These are phyloP conservation scores for Citrullus amarus DNA, from an alignment of 306 rosid species.

Conservation along the genomic window DNA sequence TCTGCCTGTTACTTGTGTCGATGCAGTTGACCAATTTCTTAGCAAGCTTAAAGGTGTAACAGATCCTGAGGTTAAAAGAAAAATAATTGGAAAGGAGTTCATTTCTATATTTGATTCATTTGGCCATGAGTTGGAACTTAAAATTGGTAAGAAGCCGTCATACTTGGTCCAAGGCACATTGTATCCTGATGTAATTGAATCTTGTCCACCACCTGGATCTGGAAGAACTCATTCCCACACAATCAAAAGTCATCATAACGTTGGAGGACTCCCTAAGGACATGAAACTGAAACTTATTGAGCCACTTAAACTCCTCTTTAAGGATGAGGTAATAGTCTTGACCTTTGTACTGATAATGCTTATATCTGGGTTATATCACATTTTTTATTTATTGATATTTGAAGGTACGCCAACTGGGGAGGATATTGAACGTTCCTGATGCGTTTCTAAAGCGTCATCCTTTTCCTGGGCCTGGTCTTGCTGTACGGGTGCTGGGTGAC, in stretches of 20 bases:
- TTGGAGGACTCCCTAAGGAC: slow-evolving; percentile 96
- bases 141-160: slow-evolving; percentile 48
- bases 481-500: slow-evolving; percentile 84
- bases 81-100: slow-evolving; percentile 87
- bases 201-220: slow-evolving; percentile 95
- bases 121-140: slow-evolving; percentile 55
- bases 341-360: neutral
- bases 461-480: slow-evolving; percentile 98
- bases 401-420: slow-evolving; percentile 81
- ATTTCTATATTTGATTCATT: slow-evolving; percentile 68
- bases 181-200: slow-evolving; percentile 92
- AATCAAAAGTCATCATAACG: slow-evolving; percentile 97
- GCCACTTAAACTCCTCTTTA: slow-evolving; percentile 83
- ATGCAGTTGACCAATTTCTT: slow-evolving; percentile 64
- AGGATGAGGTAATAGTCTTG: slow-evolving; percentile 70
- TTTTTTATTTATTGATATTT: neutral
- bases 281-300: slow-evolving; percentile 92
- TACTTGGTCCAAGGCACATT: slow-evolving; percentile 88
- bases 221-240: slow-evolving; percentile 92
- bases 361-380: neutral
- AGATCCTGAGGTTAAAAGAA: slow-evolving; percentile 88
- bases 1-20: slow-evolving; percentile 73
- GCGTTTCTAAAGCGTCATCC: slow-evolving; percentile 87
- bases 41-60: slow-evolving; percentile 64
- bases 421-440: slow-evolving; percentile 64